Conservation (phyloP, 331 rosid species). For the Stylosanthes scabra region DNA sequence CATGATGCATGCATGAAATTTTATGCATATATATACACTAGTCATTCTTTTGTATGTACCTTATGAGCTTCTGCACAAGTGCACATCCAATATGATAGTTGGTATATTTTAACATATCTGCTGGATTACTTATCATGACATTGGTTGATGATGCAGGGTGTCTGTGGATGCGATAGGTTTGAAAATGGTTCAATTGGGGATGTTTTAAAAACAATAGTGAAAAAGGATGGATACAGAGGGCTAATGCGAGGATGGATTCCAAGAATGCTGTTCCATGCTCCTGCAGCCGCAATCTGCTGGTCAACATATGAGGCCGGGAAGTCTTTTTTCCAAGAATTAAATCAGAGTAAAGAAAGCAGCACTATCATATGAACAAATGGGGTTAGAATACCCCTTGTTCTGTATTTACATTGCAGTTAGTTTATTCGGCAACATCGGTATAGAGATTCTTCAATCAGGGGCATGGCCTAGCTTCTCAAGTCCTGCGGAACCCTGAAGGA, state of each 20-base stretch:
- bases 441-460: slow-evolving; percentile 37
- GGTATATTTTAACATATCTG: not conserved
- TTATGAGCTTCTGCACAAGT: not conserved
- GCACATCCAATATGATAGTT: not conserved
- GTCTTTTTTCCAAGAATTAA: slow-evolving; percentile 72
- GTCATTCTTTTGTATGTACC: not conserved
- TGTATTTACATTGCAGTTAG: slow-evolving; percentile 38
- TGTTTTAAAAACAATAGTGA: slow-evolving; percentile 67
- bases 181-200: slow-evolving; percentile 78
- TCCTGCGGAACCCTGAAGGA: slow-evolving; percentile 34
- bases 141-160: slow-evolving; percentile 67
- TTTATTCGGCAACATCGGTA: slow-evolving; percentile 26
- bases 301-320: slow-evolving; percentile 94
- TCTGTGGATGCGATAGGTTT: slow-evolving; percentile 96
- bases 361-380: slow-evolving; percentile 48
- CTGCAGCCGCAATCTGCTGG: slow-evolving; percentile 99
- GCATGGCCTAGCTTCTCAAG: slow-evolving; percentile 37
- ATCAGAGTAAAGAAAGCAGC: slow-evolving; percentile 42
- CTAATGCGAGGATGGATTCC: slow-evolving; percentile 97
- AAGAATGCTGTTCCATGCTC: slow-evolving; percentile 96
- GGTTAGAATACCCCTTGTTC: slow-evolving; percentile 37
- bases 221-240: slow-evolving; percentile 89
- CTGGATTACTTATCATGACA: slow-evolving; percentile 10
- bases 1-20: slow-evolving; percentile 3
- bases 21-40: not conserved